phyloP scores from a whole-genome alignment of 176 grass and related monocot species.

The Lolium rigidum region DNA sequence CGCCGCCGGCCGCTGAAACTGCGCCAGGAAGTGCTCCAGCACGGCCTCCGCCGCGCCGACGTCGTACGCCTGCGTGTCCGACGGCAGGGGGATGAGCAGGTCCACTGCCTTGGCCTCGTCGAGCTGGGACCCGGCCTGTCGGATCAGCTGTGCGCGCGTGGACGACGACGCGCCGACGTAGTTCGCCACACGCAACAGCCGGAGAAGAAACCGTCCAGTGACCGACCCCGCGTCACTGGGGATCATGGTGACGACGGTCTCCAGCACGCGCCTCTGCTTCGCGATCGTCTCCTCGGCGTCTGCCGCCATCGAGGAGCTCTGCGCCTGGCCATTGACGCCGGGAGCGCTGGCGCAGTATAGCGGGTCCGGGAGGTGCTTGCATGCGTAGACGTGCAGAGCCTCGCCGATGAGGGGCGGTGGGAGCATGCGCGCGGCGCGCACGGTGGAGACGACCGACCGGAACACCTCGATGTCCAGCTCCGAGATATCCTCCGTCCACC shows the following conservation, averaged over 20 bases:
- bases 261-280: constrained; percentile 74
- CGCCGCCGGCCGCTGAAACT: constrained; percentile 50
- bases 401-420: constrained; percentile 85
- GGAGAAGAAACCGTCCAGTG: constrained; percentile 75
- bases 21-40: constrained; percentile 69
- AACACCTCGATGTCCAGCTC: constrained; percentile 92
- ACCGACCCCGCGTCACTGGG: constrained; percentile 64
- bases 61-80: constrained; percentile 58
- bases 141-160: constrained; percentile 80
- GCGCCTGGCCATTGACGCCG: constrained; percentile 33
- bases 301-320: constrained; percentile 51
- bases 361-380: constrained; percentile 82
- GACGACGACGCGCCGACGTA: constrained; percentile 71
- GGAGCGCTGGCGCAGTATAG: neutral
- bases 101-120: constrained; percentile 67
- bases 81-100: constrained; percentile 70
- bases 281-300: constrained; percentile 50
- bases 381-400: constrained; percentile 91
- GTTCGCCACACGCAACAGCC: constrained; percentile 79
- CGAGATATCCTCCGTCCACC: constrained; percentile 99
- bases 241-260: constrained; percentile 88
- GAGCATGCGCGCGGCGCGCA: constrained; percentile 64
- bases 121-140: constrained; percentile 68
- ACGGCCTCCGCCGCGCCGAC: constrained; percentile 74
- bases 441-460: constrained; percentile 72